Conservation (phyloP, 164 flowering plant species). For the Hamamelis virginiana region DNA sequence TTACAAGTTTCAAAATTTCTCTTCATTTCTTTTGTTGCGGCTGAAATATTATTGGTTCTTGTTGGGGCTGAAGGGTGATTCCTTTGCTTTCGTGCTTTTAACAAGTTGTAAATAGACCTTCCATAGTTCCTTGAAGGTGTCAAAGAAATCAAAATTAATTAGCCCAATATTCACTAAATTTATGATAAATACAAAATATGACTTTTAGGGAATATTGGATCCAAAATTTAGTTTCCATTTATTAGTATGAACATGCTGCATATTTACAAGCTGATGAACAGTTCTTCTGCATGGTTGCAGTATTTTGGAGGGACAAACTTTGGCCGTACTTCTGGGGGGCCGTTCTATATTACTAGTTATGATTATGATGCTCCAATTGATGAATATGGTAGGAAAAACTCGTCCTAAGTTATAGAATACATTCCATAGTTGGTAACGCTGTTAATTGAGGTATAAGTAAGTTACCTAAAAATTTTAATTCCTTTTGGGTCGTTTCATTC, state of each 20-base stretch:
- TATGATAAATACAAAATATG: not conserved
- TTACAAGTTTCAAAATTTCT: too few species aligned
- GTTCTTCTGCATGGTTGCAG: conserved; percentile 39
- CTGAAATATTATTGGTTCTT: not conserved
- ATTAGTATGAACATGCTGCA: conserved; percentile 2
- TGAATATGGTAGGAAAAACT: conserved; percentile 73
- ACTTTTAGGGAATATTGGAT: not conserved
- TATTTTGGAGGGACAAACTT: conserved; percentile 96
- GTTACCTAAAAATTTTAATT: too few species aligned
- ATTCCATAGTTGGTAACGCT: conserved; percentile 1
- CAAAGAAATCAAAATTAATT: not conserved
- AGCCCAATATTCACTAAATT: not conserved
- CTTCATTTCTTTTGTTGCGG: too few species aligned
- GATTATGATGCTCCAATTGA: conserved; percentile 98
- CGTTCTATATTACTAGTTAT: conserved; percentile 77
- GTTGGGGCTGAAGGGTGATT: not conserved
- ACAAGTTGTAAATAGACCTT: not conserved
- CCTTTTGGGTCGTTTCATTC: not conserved
- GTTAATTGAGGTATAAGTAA: not conserved
- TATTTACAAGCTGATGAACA: conserved; percentile 10
- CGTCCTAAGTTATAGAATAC: not conserved
- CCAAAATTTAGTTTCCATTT: not conserved
- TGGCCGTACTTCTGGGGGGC: conserved; percentile 94
- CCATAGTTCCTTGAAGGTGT: not conserved
- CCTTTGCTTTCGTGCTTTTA: not conserved